Conservation (phyloP, 768 basidiomycete genomes). For the Mycena kentingensis region DNA sequence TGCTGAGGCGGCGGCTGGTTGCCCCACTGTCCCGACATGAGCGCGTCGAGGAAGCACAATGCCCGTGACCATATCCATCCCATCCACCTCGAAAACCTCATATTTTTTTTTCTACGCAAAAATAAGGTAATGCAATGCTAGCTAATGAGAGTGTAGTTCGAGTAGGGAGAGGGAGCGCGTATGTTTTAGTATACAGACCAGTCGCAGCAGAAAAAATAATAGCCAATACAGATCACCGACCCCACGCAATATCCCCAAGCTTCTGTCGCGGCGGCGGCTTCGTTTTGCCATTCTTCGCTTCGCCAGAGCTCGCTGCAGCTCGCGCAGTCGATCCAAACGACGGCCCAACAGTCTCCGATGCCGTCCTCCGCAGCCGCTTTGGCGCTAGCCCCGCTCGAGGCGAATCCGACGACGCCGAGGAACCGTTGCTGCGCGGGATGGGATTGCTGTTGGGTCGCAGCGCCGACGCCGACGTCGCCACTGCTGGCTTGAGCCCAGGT, state of each 20-base stretch:
- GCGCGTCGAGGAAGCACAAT: too few relatives aligned
- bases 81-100: too few relatives aligned
- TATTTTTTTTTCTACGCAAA: too few relatives aligned
- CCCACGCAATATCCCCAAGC: conserved; percentile 66
- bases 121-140: too few relatives aligned
- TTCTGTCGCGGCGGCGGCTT: conserved; percentile 52
- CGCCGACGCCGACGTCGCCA: conserved; percentile 30
- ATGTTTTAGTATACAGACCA: conserved; percentile 24
- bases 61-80: too few relatives aligned
- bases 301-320: conserved; percentile 18
- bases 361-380: conserved; percentile 65
- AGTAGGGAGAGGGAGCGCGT: conserved; percentile 15
- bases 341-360: conserved; percentile 58
- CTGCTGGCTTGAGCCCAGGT: conserved; percentile 65
- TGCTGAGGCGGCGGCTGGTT: too few relatives aligned
- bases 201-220: conserved; percentile 15
- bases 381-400: conserved; percentile 49
- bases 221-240: conserved; percentile 2
- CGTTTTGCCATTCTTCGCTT: conserved; percentile 32
- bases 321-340: conserved; percentile 20
- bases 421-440: conserved; percentile 26
- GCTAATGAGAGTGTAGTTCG: conserved; percentile 33
- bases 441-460: conserved; percentile 25
- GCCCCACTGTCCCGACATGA: too few relatives aligned
- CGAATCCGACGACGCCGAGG: conserved; percentile 19